Percentiles rank a stretch among this genome's conserved stretches.
phyloP scores from a whole-genome alignment of 768 basidiomycete species.

The Leucosporidium scottii region DNA sequence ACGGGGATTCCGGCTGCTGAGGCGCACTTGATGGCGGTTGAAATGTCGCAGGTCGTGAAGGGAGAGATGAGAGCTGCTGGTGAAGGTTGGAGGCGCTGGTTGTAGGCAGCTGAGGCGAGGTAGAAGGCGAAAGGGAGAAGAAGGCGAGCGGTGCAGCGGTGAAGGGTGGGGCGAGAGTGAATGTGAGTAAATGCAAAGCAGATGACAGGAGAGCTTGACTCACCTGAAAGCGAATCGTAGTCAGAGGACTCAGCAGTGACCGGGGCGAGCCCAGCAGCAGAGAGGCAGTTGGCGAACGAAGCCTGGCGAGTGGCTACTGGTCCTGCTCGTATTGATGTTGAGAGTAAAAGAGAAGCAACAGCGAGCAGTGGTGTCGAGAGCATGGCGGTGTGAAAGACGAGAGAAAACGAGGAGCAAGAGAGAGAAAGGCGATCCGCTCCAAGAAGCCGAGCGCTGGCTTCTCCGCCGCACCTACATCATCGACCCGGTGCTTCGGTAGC shows the following conservation, averaged over 20 bases:
- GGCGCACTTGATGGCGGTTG: constrained; percentile 25
- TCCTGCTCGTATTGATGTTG: neutral
- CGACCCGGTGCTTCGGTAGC: too few species aligned
- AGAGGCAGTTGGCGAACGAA: neutral
- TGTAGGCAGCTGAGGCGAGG: constrained; percentile 22
- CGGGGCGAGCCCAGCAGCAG: neutral
- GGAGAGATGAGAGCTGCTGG: constrained; percentile 22
- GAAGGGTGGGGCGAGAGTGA: too few species aligned
- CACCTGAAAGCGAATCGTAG: neutral
- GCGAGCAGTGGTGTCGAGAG: neutral
- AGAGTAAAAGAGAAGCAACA: neutral
- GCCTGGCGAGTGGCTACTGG: neutral
- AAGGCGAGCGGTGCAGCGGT: too few species aligned
- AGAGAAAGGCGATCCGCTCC: neutral
- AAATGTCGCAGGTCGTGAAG: constrained; percentile 1
- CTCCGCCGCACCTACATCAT: too few species aligned
- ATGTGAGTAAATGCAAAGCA: too few species aligned
- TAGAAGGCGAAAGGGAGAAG: too few species aligned
- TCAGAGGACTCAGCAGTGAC: neutral
- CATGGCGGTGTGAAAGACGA: neutral
- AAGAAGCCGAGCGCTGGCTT: too few species aligned
- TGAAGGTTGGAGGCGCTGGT: constrained; percentile 22
- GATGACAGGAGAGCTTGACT: too few species aligned
- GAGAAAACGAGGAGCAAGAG: neutral
- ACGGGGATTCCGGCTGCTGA: neutral